Evolutionary conservation across 768 basidiomycete species (phyloP).

Genomic region (Boletus edulis): DNA sequence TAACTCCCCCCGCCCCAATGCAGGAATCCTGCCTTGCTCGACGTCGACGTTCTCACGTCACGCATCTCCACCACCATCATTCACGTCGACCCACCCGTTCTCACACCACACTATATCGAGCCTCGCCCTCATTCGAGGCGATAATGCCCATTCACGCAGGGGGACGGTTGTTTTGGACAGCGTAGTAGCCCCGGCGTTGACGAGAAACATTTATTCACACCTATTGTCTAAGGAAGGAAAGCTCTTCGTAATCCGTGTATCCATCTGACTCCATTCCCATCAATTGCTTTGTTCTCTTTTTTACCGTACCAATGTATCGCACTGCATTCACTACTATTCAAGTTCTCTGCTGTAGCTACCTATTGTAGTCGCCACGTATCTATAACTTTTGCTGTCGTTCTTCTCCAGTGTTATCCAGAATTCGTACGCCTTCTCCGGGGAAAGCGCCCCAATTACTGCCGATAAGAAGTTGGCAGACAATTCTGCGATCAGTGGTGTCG

Average conservation of each 20-base stretch:
- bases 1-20: slow-evolving; percentile 26
- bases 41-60: slow-evolving; percentile 1
- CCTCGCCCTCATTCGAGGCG: slow-evolving; percentile 5
- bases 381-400: neutral
- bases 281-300: neutral
- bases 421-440: neutral
- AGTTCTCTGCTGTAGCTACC: slow-evolving; percentile 14
- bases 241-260: slow-evolving; percentile 15
- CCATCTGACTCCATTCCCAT: slow-evolving; percentile 1
- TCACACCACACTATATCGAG: neutral
- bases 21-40: neutral
- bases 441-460: neutral
- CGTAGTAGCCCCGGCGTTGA: neutral
- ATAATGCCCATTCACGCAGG: slow-evolving; percentile 3
- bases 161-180: slow-evolving; percentile 4
- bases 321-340: slow-evolving; percentile 3
- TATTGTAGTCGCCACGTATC: slow-evolving; percentile 5
- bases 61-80: neutral
- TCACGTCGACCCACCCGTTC: neutral
- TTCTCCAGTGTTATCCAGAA: neutral
- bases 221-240: slow-evolving; percentile 17
- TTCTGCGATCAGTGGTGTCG: neutral
- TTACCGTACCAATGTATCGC: slow-evolving; percentile 3
- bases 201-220: slow-evolving; percentile 17
- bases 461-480: neutral